phyloP scores from a whole-genome alignment of 164 flowering plant species.

The Kalanchoe fedtschenkoi region DNA sequence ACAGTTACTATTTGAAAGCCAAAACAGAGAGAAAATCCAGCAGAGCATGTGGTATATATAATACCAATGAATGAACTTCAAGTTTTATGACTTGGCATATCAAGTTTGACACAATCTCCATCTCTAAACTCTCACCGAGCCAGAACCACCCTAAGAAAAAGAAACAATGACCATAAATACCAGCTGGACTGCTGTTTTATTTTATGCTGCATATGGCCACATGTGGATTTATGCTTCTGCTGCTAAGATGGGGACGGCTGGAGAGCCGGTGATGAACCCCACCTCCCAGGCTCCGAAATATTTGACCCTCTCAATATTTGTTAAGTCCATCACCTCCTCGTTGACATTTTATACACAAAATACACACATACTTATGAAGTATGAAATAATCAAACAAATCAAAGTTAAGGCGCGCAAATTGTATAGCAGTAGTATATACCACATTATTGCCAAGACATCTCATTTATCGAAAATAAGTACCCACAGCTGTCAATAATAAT shows the following conservation, averaged over 20 bases:
- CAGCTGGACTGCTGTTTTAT: not conserved
- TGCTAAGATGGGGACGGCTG: not conserved
- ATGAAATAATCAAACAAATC: not conserved
- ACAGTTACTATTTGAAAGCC: not conserved
- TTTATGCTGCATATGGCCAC: not conserved
- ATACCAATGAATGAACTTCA: not conserved
- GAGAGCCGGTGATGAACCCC: not conserved
- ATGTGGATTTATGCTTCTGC: conserved; percentile 2
- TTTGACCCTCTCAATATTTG: not conserved
- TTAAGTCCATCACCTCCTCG: conserved; percentile 4
- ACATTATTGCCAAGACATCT: not conserved
- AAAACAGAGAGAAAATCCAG: not conserved
- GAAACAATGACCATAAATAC: not conserved
- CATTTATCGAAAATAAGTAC: not conserved
- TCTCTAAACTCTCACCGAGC: not conserved
- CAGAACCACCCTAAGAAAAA: conserved; percentile 1
- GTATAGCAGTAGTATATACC: too few species aligned
- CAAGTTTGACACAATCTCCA: conserved; percentile 1
- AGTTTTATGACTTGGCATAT: conserved; percentile 5
- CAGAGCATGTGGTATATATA: not conserved
- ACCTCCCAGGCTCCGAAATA: not conserved
- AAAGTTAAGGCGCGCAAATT: too few species aligned
- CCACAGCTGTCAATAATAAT: not conserved
- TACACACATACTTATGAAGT: not conserved
- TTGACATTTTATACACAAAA: not conserved